Evolutionary conservation across 2,329 filamentous ascomycete genomes (phyloP).

Genomic region (Tolypocladium sp.): DNA sequence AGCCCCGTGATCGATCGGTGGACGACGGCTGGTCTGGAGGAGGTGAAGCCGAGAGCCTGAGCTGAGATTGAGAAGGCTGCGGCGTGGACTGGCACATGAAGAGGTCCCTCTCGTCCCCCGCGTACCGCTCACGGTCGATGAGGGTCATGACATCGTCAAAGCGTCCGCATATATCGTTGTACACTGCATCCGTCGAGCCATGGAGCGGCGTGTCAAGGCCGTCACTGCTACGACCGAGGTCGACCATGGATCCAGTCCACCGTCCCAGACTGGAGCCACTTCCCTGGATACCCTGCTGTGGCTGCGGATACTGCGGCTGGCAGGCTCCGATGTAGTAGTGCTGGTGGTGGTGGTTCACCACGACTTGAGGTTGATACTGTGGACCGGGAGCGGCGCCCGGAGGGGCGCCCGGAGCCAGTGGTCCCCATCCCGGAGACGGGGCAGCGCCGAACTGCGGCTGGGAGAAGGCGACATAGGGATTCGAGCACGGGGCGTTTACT

Average conservation of each 20-base stretch:
- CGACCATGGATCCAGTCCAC: background rate
- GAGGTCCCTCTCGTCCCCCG: slow-evolving; percentile 46
- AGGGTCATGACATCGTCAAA: slow-evolving; percentile 61
- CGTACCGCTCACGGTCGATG: slow-evolving; percentile 55
- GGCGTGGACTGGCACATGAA: slow-evolving; percentile 26
- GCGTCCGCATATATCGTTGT: slow-evolving; percentile 51
- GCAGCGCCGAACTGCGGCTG: background rate
- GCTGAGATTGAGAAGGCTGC: background rate
- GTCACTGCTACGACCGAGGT: background rate
- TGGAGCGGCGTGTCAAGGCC: background rate
- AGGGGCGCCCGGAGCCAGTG: background rate
- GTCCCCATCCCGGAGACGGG: no score
- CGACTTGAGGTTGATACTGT: background rate
- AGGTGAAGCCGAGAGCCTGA: background rate
- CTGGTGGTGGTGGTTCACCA: background rate
- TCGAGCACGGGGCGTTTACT: background rate
- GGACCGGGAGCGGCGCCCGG: no score
- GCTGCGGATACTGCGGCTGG: background rate
- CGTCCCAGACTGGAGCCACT: background rate
- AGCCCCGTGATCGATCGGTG: background rate
- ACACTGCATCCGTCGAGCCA: slow-evolving; percentile 28
- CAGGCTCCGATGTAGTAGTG: background rate
- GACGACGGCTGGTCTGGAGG: background rate
- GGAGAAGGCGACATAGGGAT: background rate
- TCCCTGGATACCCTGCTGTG: background rate